Percentiles rank a stretch among this genome's conserved stretches.
phyloP scores from a whole-genome alignment of 805 yeast species.

The Sugiyamaella mastotermitis region DNA sequence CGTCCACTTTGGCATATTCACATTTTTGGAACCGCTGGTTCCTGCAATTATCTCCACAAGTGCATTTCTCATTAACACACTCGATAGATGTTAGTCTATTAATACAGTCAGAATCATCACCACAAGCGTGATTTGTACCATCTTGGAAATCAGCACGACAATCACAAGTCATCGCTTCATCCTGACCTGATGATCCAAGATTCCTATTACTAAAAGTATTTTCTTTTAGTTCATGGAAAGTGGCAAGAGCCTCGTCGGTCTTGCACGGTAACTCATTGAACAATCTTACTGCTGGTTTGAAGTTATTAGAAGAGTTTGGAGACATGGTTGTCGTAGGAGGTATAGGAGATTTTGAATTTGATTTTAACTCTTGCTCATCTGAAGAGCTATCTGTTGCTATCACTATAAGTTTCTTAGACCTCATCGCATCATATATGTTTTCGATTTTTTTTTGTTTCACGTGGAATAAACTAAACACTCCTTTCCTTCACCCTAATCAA shows the following conservation, averaged over 20 bases:
- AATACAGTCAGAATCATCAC: constrained; percentile 81
- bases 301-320: no score
- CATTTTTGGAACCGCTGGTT: constrained; percentile 83
- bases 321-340: no score
- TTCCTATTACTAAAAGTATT: constrained; percentile 58
- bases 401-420: no score
- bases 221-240: constrained; percentile 50
- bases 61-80: constrained; percentile 63
- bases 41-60: constrained; percentile 72
- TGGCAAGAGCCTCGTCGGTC: constrained; percentile 60
- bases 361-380: no score
- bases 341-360: no score
- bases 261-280: constrained; percentile 38
- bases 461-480: no score
- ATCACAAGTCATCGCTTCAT: constrained; percentile 87
- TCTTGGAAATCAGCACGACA: constrained; percentile 50
- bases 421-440: no score
- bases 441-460: no score
- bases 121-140: constrained; percentile 63
- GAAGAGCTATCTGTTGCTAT: no score
- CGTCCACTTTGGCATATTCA: constrained; percentile 69
- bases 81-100: constrained; percentile 89
- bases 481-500: no score
- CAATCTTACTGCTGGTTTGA: no score
- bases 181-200: constrained; percentile 67